A percentile compares a stretch with the other conserved stretches of the same genome.
These are phyloP conservation scores for Penicillium sp. DNA, from an alignment of 2,329 filamentous ascomycete species.

Conservation along the genomic window DNA sequence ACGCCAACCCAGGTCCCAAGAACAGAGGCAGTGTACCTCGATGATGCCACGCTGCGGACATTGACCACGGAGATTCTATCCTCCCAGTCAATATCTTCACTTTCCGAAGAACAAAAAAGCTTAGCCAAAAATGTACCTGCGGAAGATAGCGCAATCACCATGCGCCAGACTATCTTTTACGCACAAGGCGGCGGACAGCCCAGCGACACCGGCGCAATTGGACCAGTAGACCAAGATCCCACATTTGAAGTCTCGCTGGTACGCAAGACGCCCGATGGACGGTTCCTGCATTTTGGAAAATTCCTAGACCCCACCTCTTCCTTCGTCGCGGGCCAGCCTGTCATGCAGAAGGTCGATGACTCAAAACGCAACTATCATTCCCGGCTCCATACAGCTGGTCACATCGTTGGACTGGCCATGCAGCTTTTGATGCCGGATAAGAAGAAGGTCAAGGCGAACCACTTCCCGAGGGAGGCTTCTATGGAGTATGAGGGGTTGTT, in stretches of 20 bases:
- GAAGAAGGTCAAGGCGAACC: slow-evolving; percentile 32
- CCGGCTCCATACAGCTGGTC: slow-evolving; percentile 32
- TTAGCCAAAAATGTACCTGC: slow-evolving; percentile 21
- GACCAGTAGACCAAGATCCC: slow-evolving; percentile 6
- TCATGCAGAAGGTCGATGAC: slow-evolving; percentile 25
- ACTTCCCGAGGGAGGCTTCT: slow-evolving; percentile 28
- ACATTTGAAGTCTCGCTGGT: slow-evolving; percentile 27
- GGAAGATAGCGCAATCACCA: slow-evolving; percentile 22
- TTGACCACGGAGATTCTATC: slow-evolving; percentile 23
- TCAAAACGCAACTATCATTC: slow-evolving; percentile 30
- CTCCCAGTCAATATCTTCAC: slow-evolving; percentile 18
- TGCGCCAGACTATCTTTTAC: slow-evolving; percentile 29
- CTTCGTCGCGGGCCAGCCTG: slow-evolving; percentile 18
- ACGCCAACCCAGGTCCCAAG: slow-evolving; percentile 2
- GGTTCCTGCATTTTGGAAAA: slow-evolving; percentile 29
- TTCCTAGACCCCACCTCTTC: background rate
- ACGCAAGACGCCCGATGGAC: slow-evolving; percentile 25
- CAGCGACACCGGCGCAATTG: slow-evolving; percentile 28
- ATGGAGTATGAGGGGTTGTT: slow-evolving; percentile 32
- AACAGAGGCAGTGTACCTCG: slow-evolving; percentile 29
- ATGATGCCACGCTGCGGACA: slow-evolving; percentile 22
- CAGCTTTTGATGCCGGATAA: slow-evolving; percentile 23
- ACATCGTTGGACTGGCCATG: slow-evolving; percentile 31
- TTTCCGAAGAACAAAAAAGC: slow-evolving; percentile 20
- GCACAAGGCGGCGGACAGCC: slow-evolving; percentile 30